phyloP scores from a whole-genome alignment of 139 green algal genomes.

The Closterium sp. region DNA sequence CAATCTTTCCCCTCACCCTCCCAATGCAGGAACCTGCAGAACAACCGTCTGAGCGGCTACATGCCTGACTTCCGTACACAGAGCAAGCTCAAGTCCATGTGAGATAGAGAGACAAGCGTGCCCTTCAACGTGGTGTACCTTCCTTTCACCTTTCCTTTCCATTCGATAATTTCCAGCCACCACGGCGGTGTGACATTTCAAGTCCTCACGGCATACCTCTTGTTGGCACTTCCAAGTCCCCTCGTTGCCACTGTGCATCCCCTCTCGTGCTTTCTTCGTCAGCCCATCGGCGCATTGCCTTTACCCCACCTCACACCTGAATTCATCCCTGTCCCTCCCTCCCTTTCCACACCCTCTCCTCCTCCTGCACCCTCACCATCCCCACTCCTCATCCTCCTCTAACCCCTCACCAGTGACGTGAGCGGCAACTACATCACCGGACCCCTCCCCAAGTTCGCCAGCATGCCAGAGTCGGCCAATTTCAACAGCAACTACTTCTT shows the following conservation, averaged over 20 bases:
- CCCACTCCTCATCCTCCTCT: neutral
- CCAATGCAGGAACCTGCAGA: neutral
- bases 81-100: neutral
- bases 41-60: neutral
- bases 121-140: too few species aligned
- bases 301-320: neutral
- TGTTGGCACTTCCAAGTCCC: too few species aligned
- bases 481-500: neutral
- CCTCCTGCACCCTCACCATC: too few species aligned
- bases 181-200: too few species aligned
- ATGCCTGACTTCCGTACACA: neutral
- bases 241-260: too few species aligned
- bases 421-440: neutral
- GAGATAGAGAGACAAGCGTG: too few species aligned
- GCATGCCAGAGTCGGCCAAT: neutral
- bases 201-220: too few species aligned
- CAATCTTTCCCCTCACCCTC: neutral
- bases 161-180: too few species aligned
- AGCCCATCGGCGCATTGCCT: too few species aligned
- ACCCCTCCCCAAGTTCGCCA: neutral
- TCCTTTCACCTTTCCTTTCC: too few species aligned
- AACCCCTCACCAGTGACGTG: neutral
- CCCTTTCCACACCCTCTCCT: neutral
- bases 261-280: too few species aligned
- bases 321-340: neutral